Conservation (phyloP, 768 basidiomycete genomes). For the Termitomyces sp. region DNA sequence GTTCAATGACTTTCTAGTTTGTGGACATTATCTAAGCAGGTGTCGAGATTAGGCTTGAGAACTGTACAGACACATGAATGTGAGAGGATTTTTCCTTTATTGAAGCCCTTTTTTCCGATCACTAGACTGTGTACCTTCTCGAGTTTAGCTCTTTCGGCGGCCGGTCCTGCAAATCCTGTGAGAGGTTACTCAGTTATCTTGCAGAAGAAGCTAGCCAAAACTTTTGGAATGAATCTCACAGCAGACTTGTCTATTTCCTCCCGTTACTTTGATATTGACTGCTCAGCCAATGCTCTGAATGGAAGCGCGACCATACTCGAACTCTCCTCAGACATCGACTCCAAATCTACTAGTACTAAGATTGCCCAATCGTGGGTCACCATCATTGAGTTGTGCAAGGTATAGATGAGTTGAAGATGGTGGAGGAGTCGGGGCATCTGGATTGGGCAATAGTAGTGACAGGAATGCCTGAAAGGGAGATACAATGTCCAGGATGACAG, state of each 20-base stretch:
- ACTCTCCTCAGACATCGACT: conserved; percentile 47
- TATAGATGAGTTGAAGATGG: conserved; percentile 84
- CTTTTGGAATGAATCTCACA: conserved; percentile 56
- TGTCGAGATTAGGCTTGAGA: neutral
- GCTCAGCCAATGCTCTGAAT: conserved; percentile 62
- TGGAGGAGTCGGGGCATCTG: conserved; percentile 55
- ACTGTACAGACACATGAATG: neutral
- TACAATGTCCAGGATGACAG: neutral
- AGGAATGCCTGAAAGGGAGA: conserved; percentile 52
- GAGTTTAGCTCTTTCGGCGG: conserved; percentile 24
- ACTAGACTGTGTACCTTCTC: neutral
- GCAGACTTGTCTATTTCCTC: conserved; percentile 43
- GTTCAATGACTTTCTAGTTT: neutral
- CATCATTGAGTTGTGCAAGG: conserved; percentile 81
- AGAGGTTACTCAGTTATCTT: conserved; percentile 58
- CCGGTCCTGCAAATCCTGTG: conserved; percentile 67
- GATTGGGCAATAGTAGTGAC: conserved; percentile 56
- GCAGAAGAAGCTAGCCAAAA: conserved; percentile 76
- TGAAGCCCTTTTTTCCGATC: neutral
- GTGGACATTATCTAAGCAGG: neutral
- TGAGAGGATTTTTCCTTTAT: conserved; percentile 5
- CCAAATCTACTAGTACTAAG: no score
- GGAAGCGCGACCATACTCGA: conserved; percentile 68
- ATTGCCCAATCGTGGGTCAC: conserved; percentile 58
- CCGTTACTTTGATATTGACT: neutral